These are phyloP conservation scores for Kalmusia sp. DNA, from an alignment of 2,329 filamentous ascomycete genomes.

Conservation along the genomic window DNA sequence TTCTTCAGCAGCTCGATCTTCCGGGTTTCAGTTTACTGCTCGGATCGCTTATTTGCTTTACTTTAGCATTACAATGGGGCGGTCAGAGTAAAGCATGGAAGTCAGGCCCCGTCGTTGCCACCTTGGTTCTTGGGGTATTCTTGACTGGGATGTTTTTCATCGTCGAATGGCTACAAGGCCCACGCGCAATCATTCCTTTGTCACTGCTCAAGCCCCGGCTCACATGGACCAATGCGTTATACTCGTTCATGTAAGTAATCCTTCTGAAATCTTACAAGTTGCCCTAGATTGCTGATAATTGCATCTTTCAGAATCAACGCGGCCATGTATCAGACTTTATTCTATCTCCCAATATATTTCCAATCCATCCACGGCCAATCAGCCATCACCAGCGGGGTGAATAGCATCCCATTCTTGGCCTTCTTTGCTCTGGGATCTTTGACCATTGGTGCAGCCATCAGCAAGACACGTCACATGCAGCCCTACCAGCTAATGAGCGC, in stretches of 20 bases:
- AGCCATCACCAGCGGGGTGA: constrained; percentile 48
- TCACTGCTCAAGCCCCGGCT: constrained; percentile 44
- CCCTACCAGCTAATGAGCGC: constrained; percentile 38
- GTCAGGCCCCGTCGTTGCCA: constrained; percentile 46
- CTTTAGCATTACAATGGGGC: constrained; percentile 54
- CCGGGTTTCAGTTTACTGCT: constrained; percentile 42
- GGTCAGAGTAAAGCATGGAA: constrained; percentile 48
- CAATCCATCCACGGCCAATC: constrained; percentile 48
- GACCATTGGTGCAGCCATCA: constrained; percentile 28
- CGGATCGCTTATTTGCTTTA: constrained; percentile 47
- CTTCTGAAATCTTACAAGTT: constrained; percentile 24
- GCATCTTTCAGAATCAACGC: constrained; percentile 2
- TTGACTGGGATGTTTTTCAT: constrained; percentile 41
- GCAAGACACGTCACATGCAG: constrained; percentile 42
- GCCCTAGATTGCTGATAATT: neutral
- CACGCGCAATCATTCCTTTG: constrained; percentile 33
- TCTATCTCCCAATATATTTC: constrained; percentile 58
- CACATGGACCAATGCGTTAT: constrained; percentile 32
- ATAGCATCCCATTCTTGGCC: constrained; percentile 51
- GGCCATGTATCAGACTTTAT: constrained; percentile 42
- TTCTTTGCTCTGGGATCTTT: constrained; percentile 8
- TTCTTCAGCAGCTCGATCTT: constrained; percentile 49
- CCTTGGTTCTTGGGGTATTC: constrained; percentile 46
- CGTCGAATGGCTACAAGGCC: constrained; percentile 29
- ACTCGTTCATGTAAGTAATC: constrained; percentile 40